Evolutionary conservation across 768 basidiomycete species (phyloP), one percentile per base, ranked within the genome.

Genomic region (Phaeotremella skinneri): DNA sequence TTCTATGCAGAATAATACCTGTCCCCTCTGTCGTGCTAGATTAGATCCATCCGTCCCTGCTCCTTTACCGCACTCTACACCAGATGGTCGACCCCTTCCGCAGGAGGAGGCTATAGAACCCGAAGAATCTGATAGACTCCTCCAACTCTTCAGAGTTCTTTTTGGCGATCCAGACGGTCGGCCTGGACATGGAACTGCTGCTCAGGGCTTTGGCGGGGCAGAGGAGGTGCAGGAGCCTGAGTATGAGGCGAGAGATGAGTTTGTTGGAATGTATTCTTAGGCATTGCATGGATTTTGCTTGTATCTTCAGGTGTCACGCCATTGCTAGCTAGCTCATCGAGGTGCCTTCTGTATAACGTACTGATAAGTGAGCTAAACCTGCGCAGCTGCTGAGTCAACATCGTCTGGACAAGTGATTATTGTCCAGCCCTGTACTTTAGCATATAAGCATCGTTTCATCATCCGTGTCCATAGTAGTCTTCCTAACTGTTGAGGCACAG

Each of bases 241-340:
- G 17, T 37, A 37, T 37, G 34, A 37, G 34, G 34, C 7, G 7
- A 45, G 51, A 17, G 51, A 52, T 23, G 31, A 30, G 3, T 52
- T 52, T 37, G 26, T 37, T 5, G 31, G 51, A 9, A 52, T 52
- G 51, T 52, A 52, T 52, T 52, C 51, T 4, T 52, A 52, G 32
- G 6, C 9, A 13, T 45, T 45, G 43, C 7, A 7, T 23, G 43
- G 34, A 37, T 37, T 37, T 7, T 37, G 34, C n/a, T n/a, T n/a
- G n/a, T n/a, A n/a, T n/a, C n/a, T n/a, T n/a, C n/a, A n/a, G n/a
- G n/a, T n/a, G n/a, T n/a, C n/a, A n/a, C n/a, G n/a, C n/a, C n/a
- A n/a, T n/a, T n/a, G n/a, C n/a, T n/a, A n/a, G n/a, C n/a, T n/a
- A n/a, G n/a, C n/a, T n/a, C n/a, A n/a, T n/a, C n/a, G n/a, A n/a